Evolutionary conservation across 2,329 filamentous ascomycete genomes (phyloP).

Genomic region (Trichoderma sp.): DNA sequence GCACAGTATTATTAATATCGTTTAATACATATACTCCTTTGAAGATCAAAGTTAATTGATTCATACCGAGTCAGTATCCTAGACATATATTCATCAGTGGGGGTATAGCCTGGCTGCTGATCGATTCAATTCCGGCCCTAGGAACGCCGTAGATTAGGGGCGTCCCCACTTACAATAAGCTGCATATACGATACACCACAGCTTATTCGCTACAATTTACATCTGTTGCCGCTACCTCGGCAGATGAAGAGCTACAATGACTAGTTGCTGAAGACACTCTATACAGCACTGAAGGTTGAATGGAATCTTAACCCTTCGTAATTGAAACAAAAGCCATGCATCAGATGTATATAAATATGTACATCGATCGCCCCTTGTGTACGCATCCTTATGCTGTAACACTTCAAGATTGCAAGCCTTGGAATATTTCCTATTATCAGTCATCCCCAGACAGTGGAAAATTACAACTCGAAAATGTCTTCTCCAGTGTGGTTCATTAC

Average conservation of each 20-base stretch:
- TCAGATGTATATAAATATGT: background rate
- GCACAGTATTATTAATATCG: background rate
- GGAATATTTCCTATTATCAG: too few relatives aligned
- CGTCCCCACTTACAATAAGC: background rate
- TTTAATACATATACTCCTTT: background rate
- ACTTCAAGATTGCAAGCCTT: background rate
- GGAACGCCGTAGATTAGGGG: background rate
- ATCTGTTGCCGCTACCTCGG: background rate
- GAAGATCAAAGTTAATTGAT: background rate
- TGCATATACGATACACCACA: background rate
- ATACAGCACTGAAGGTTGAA: background rate
- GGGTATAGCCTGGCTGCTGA: background rate
- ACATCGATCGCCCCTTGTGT: background rate
- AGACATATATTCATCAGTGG: background rate
- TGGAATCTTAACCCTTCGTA: background rate
- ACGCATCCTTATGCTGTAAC: background rate
- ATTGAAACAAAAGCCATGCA: background rate
- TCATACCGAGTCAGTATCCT: background rate
- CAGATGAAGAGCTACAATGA: background rate
- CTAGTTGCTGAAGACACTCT: background rate
- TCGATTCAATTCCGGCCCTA: background rate
- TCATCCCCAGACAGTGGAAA: background rate
- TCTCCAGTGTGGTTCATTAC: background rate
- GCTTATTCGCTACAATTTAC: background rate
- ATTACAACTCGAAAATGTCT: background rate